These are phyloP conservation scores for Tetraselmis striata DNA, from an alignment of 139 green algal species.

Conservation along the genomic window DNA sequence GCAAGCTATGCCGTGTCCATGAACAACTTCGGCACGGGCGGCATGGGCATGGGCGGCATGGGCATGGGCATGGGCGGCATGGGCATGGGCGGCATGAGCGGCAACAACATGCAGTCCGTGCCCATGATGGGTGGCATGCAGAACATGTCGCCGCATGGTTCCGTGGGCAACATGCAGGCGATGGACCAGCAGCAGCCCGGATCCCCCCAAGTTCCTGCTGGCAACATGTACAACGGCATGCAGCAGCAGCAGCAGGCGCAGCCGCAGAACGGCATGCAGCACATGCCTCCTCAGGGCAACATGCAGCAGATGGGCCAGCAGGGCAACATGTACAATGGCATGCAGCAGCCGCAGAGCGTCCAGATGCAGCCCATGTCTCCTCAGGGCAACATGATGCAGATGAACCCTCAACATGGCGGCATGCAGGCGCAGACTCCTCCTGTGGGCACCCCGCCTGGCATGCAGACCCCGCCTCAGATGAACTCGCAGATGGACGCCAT, in stretches of 20 bases:
- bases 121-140: neutral
- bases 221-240: neutral
- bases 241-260: neutral
- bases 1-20: neutral
- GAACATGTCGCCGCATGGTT: neutral
- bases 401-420: too few species aligned
- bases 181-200: neutral
- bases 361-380: neutral
- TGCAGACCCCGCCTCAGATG: neutral
- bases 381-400: too few species aligned
- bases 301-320: neutral
- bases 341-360: neutral
- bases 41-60: neutral
- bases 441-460: too few species aligned
- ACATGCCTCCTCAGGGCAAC: neutral
- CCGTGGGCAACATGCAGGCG: neutral
- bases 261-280: neutral
- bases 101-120: neutral
- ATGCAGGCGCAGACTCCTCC: neutral
- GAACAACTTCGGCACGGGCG: neutral
- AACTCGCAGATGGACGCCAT: neutral
- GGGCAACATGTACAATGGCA: neutral
- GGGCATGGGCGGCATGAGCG: neutral
- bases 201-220: neutral
- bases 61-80: neutral